Evolutionary conservation across 176 grass and related monocot species (phyloP), one percentile per base, ranked within the genome.

Genomic region (Microstegium vimineum): DNA sequence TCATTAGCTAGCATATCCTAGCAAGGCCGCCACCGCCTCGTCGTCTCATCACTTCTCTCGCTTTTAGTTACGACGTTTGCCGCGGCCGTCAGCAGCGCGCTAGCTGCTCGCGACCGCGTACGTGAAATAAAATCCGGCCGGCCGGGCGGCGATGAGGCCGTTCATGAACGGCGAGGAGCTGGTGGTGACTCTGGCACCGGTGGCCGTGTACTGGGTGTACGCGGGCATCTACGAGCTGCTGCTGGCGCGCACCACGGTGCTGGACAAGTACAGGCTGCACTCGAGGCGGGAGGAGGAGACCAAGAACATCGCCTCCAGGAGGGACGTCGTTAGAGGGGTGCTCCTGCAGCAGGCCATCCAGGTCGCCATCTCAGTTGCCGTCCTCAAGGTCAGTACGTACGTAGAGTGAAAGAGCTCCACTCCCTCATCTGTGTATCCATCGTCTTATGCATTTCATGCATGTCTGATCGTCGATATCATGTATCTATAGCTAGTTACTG

Each of bases 261-360:
- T 82, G 76, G 76, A 82, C 42, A 92, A 10, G 40, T 94, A 97
- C 74, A 92, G 94, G 82, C 82, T 97, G 79, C 94, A 97, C 72
- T 88, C 94, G 6, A 84, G 33, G 37, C 88, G 60, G 49, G 91
- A 97, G 20, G 91, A 97, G 81, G 82, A 90, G 14, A 85, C 45
- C 66, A 94, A 89, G 72, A 97, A 97, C 77, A 77, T 94, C 83
- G 87, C 65, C 22, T 90, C 91, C 45, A 82, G 90, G 88, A 86
- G 20, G 60, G 85, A 92, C 42, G 94, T 97, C 22, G 46, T 92
- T 8, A 80, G 60, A 42, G 85, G 77, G 37, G 91, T 97, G 66
- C 94, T 97, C 38, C 83, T 97, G 74, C 94, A 92, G 79, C 94
- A 97, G 63, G 87, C 52, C 20, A 86, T 97, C 82, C 91, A 92